These are phyloP conservation scores for Trichoderma gracile DNA, from an alignment of 2,329 filamentous ascomycete species.

Conservation along the genomic window DNA sequence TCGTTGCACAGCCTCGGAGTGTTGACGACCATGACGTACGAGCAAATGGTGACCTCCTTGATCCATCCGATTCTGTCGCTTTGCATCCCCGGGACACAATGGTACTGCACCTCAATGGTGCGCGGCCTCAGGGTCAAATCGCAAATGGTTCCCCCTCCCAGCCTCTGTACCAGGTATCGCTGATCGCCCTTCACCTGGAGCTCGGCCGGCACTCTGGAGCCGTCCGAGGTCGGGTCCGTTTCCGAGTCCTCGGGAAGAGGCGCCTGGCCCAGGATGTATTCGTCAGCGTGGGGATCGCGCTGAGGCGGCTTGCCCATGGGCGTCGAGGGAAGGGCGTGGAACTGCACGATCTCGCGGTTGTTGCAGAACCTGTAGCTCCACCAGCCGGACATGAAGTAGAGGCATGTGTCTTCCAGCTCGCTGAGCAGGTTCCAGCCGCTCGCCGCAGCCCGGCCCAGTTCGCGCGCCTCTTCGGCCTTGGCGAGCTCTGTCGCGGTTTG, in stretches of 20 bases:
- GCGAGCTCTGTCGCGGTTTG: conserved; percentile 67
- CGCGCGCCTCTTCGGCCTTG: conserved; percentile 74
- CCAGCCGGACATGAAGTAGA: conserved; percentile 84
- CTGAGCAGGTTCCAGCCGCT: conserved; percentile 79
- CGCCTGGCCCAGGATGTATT: conserved; percentile 72
- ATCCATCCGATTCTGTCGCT: conserved; percentile 84
- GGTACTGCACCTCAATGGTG: conserved; percentile 79
- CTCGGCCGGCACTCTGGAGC: conserved; percentile 54
- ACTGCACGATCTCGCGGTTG: conserved; percentile 82
- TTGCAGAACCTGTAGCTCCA: conserved; percentile 98
- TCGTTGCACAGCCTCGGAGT: conserved; percentile 87
- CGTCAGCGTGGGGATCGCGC: conserved; percentile 72
- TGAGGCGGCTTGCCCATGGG: conserved; percentile 71
- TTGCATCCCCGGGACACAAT: conserved; percentile 73
- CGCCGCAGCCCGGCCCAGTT: conserved; percentile 73
- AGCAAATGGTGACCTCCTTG: conserved; percentile 87
- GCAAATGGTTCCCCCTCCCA: conserved; percentile 78
- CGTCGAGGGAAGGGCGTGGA: conserved; percentile 73
- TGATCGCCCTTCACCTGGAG: conserved; percentile 81
- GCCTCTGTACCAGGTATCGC: conserved; percentile 79
- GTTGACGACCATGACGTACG: conserved; percentile 90
- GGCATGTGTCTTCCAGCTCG: conserved; percentile 77
- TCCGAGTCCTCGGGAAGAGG: conserved; percentile 39
- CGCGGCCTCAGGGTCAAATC: conserved; percentile 81
- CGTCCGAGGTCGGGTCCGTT: conserved; percentile 29